Conservation (phyloP, 495 filamentous ascomycete species). For the Aspergillus indologenus region DNA sequence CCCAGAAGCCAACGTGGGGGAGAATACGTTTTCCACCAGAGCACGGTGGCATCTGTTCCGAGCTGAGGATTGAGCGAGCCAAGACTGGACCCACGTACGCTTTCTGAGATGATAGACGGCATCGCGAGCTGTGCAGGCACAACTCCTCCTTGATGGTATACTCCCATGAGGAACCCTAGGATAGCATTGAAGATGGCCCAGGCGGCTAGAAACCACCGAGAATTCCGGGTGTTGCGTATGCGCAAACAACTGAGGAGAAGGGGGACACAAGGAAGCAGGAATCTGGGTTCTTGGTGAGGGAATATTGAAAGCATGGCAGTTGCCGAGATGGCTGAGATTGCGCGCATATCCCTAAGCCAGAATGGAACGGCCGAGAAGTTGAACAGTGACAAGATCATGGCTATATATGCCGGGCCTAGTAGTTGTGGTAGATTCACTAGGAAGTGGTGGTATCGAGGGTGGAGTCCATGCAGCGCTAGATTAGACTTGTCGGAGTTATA, state of each 20-base stretch:
- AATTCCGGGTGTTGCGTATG: slow-evolving; percentile 59
- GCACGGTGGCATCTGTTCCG: slow-evolving; percentile 59
- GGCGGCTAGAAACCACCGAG: slow-evolving; percentile 55
- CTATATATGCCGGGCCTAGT: slow-evolving; percentile 77
- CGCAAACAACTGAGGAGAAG: slow-evolving; percentile 81
- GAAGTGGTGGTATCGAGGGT: slow-evolving; percentile 88
- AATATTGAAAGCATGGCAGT: slow-evolving; percentile 76
- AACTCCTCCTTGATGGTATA: slow-evolving; percentile 92
- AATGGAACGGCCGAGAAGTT: slow-evolving; percentile 46
- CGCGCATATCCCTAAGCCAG: slow-evolving; percentile 49
- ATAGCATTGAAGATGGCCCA: slow-evolving; percentile 85
- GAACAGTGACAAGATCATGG: slow-evolving; percentile 57
- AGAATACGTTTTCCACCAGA: slow-evolving; percentile 98
- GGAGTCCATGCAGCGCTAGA: slow-evolving; percentile 83
- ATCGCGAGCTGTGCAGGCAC: slow-evolving; percentile 71
- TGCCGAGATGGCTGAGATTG: slow-evolving; percentile 76
- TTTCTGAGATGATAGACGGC: slow-evolving; percentile 34
- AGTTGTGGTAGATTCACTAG: slow-evolving; percentile 83
- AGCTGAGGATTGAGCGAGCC: slow-evolving; percentile 27
- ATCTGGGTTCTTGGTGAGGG: slow-evolving; percentile 92
- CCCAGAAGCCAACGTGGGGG: slow-evolving; percentile 91
- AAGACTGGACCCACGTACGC: slow-evolving; percentile 8
- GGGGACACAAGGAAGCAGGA: slow-evolving; percentile 83
- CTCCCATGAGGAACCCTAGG: slow-evolving; percentile 80
- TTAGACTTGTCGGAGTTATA: slow-evolving; percentile 80